Evolutionary conservation across 2,329 filamentous ascomycete genomes (phyloP).

Genomic region (Penicillium sp.): DNA sequence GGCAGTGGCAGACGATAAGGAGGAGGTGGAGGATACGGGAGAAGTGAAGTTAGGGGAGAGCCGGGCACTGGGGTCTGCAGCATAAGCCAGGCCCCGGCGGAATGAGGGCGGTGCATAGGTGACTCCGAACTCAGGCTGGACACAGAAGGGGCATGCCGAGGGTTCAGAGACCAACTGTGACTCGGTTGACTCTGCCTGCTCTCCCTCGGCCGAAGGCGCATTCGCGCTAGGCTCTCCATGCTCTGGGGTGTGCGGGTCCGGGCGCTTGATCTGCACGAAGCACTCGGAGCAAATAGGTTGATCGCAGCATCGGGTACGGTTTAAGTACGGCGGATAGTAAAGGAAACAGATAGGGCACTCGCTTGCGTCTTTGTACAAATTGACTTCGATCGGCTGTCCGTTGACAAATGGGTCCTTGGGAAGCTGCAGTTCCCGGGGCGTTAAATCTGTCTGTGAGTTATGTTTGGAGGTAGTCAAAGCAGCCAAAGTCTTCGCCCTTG

Average conservation of each 20-base stretch:
- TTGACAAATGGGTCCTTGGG: conserved; percentile 86
- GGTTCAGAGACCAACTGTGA: conserved; percentile 81
- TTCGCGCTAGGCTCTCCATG: conserved; percentile 57
- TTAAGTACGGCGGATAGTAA: conserved; percentile 91
- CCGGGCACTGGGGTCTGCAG: conserved; percentile 52
- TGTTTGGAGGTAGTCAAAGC: conserved; percentile 78
- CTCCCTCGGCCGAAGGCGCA: conserved; percentile 33
- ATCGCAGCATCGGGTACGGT: conserved; percentile 91
- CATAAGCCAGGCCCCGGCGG: conserved; percentile 75
- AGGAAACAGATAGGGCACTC: conserved; percentile 98
- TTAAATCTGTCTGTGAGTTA: conserved; percentile 68
- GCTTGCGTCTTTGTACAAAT: conserved; percentile 82
- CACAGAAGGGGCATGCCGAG: conserved; percentile 90
- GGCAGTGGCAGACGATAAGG: conserved; percentile 62
- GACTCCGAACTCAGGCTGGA: conserved; percentile 93
- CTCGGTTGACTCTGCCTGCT: conserved; percentile 48
- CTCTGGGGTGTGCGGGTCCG: conserved; percentile 86
- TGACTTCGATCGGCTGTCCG: conserved; percentile 89
- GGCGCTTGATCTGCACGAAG: conserved; percentile 96
- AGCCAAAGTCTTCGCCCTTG: conserved; percentile 84
- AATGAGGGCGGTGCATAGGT: conserved; percentile 90
- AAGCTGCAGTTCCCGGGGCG: conserved; percentile 74
- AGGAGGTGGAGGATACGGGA: conserved; percentile 84
- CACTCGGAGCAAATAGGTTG: conserved; percentile 97
- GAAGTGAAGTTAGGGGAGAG: conserved; percentile 58